Evolutionary conservation across 768 basidiomycete species (phyloP).

Genomic region (Thelephora aurantiotincta): DNA sequence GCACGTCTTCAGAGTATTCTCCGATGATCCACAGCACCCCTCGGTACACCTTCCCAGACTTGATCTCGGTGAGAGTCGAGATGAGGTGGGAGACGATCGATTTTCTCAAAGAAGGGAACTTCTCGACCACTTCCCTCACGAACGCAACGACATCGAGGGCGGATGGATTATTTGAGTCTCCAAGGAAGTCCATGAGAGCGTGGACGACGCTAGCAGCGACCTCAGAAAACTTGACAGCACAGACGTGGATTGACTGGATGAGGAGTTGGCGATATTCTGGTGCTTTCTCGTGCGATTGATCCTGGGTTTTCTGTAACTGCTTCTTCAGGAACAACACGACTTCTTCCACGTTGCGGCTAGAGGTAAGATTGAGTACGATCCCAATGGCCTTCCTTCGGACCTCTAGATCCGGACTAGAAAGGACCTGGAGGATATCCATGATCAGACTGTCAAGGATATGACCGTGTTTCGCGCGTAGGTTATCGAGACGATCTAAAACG

Average conservation of each 20-base stretch:
- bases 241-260: conserved; percentile 94
- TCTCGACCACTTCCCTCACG: conserved; percentile 91
- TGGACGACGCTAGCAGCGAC: conserved; percentile 93
- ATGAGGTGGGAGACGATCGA: conserved; percentile 81
- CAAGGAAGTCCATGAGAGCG: conserved; percentile 86
- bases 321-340: conserved; percentile 96
- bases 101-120: conserved; percentile 77
- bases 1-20: conserved; percentile 65
- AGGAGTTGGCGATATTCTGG: conserved; percentile 91
- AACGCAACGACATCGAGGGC: conserved; percentile 91
- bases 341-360: conserved; percentile 90
- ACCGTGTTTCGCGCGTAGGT: conserved; percentile 72
- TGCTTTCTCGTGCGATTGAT: conserved; percentile 87
- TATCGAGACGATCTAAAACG: conserved; percentile 83
- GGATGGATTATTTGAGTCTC: conserved; percentile 88
- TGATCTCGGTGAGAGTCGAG: conserved; percentile 70
- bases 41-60: conserved; percentile 93
- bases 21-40: conserved; percentile 98
- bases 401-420: conserved; percentile 90
- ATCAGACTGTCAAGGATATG: conserved; percentile 81
- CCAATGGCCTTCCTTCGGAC: conserved; percentile 85
- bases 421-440: conserved; percentile 89
- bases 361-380: conserved; percentile 86
- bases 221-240: conserved; percentile 93
- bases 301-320: conserved; percentile 87